phyloP scores from a whole-genome alignment of 1,284 basidiomycete genomes.

The Moniliophthora roreri region DNA sequence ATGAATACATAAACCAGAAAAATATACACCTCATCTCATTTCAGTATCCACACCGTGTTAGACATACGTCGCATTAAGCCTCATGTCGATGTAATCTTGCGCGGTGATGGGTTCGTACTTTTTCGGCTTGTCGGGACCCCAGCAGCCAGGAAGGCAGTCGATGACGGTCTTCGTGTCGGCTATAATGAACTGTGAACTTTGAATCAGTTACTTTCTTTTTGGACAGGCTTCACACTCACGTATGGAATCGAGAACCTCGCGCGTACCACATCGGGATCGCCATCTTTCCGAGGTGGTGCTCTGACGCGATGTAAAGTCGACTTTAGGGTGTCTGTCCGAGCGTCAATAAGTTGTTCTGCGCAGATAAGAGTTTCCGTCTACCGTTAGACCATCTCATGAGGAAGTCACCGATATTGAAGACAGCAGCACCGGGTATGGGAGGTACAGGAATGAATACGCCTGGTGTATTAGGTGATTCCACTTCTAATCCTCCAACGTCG shows the following conservation, averaged over 20 bases:
- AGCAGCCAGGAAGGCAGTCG: constrained; percentile 54
- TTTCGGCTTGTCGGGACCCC: constrained; percentile 37
- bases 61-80: constrained; percentile 11
- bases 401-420: constrained; percentile 64
- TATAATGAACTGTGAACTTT: constrained; percentile 20
- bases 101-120: constrained; percentile 38
- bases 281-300: constrained; percentile 35
- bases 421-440: constrained; percentile 49
- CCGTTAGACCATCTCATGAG: constrained; percentile 47
- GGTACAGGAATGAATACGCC: constrained; percentile 50
- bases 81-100: constrained; percentile 13
- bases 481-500: constrained; percentile 57
- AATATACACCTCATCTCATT: no score
- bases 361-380: constrained; percentile 8
- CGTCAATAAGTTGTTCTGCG: not conserved
- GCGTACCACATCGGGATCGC: constrained; percentile 36
- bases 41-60: no score
- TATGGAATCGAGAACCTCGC: constrained; percentile 60
- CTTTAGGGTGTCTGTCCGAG: constrained; percentile 43
- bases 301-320: constrained; percentile 62
- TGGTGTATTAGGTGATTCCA: constrained; percentile 50
- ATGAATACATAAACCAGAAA: no score
- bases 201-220: not conserved
- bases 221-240: constrained; percentile 30
- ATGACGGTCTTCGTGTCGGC: constrained; percentile 39